Evolutionary conservation across 805 yeast species (phyloP).

Genomic region (Pichia cephalocereana): DNA sequence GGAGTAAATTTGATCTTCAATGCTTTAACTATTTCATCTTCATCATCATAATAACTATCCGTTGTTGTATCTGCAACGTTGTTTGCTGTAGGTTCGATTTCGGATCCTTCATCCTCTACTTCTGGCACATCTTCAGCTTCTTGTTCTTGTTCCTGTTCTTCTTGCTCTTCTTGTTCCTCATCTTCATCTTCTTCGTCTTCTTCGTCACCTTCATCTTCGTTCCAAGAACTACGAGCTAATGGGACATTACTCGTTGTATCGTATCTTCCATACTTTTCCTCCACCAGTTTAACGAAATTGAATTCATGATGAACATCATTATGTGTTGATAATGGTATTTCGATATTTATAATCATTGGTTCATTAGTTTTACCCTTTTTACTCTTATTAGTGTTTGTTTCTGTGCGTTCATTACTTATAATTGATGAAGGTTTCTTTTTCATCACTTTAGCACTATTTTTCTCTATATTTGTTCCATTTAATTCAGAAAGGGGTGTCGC

Average conservation of each 20-base stretch:
- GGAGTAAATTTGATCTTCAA: conserved; percentile 23
- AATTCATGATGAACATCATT: conserved; percentile 58
- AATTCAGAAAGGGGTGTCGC: no score
- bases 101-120: conserved; percentile 14
- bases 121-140: not conserved
- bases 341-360: conserved; percentile 11
- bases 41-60: conserved; percentile 24
- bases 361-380: not conserved
- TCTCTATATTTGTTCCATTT: no score
- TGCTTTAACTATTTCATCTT: conserved; percentile 22
- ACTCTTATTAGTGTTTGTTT: not conserved
- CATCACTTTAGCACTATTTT: no score
- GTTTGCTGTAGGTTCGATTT: not conserved
- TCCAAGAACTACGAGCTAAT: conserved; percentile 21
- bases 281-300: conserved; percentile 66
- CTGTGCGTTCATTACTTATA: not conserved
- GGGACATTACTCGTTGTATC: conserved; percentile 46
- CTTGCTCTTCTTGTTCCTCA: conserved; percentile 9
- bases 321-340: conserved; percentile 27
- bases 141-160: conserved; percentile 25
- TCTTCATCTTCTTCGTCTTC: conserved; percentile 27
- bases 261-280: conserved; percentile 76
- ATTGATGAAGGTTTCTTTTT: not conserved
- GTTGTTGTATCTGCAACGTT: not conserved
- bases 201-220: conserved; percentile 38